Evolutionary conservation across 495 filamentous ascomycete species (phyloP), one percentile per base, ranked within the genome.

Genomic region (Aspergillus nanangensis): DNA sequence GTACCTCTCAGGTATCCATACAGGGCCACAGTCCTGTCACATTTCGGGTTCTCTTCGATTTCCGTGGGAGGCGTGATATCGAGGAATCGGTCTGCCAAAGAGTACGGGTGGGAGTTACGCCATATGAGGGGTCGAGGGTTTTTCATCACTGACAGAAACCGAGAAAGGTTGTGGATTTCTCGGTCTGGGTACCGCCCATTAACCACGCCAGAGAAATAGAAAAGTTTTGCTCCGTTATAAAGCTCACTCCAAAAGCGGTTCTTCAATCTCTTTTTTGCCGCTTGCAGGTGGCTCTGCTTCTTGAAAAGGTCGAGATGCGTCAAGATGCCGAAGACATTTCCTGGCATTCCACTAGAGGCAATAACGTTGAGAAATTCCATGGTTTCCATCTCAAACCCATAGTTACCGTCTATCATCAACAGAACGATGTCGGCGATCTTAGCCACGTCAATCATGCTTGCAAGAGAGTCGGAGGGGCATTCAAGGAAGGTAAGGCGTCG

Each of bases 301-400:
- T 82, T 81, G 72, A 97, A 98, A 3, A 96, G 75, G 65, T 98
- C 93, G 31, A 98, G 75, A 77, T 97, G 94, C 11, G 93, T 96
- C 21, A 97, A 76, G 39, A 98, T 90, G 21, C 94, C 94, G 59
- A 97, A 97, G 17, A 98, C 89, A 56, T 98, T 98, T 48, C 91
- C 92, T 8, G 93, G 93, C 89, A 98, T 95, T 62, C 93, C 93
- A 41, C 86, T 92, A 8, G 88, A 77, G 5, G 87, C 81, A 42
- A 97, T 70, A 34, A 94, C 82, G 55, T 96, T 96, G 57, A 98
- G 66, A 54, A 98, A 98, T 65, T 98, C 93, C 94, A 98, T 97
- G 1, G 93, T 98, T 71, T 98, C 93, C 93, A 98, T 98, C 70
- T 98, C 93, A 57, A 97, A 98, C 2, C 93, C 93, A 60, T 83